A percentile compares a stretch with the other conserved stretches of the same genome.
Evolutionary conservation across 2,329 filamentous ascomycete species (phyloP).

Genomic region (Furcasterigmium sp.): DNA sequence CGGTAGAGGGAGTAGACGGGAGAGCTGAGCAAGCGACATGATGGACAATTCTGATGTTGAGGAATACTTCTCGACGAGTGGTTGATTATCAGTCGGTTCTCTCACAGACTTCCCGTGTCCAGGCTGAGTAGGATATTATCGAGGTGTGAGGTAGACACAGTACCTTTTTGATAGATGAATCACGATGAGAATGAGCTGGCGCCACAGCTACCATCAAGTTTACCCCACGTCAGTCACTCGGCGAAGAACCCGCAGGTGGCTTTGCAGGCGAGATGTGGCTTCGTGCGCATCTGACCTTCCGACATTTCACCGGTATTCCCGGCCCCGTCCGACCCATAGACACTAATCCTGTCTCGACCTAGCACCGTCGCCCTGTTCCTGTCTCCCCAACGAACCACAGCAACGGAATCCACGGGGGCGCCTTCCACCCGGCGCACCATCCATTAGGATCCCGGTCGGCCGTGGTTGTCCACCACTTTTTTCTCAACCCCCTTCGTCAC

Average conservation of each 20-base stretch:
- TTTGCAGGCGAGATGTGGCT: background rate
- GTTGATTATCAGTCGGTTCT: no score
- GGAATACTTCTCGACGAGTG: no score
- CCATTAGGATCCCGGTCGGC: background rate
- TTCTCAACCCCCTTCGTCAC: conserved; percentile 1
- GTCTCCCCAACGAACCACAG: conserved; percentile 2
- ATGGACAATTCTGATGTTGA: no score
- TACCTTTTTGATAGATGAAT: background rate
- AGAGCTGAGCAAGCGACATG: conserved; percentile 64
- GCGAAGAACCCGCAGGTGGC: background rate
- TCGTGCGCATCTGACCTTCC: background rate
- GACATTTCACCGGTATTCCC: conserved; percentile 3
- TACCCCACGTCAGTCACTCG: conserved; percentile 1
- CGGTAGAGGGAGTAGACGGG: conserved; percentile 76
- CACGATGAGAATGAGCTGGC: background rate
- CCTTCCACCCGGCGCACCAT: background rate
- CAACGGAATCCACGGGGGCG: background rate
- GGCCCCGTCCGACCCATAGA: background rate
- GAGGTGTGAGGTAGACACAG: no score
- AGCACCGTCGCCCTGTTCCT: background rate
- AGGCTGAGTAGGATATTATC: no score
- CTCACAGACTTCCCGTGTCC: no score
- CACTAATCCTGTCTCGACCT: background rate
- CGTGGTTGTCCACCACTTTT: conserved; percentile 1
- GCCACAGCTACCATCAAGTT: no score